These are phyloP conservation scores for Pyrrhoderma noxium DNA, from an alignment of 1,284 basidiomycete genomes.

Conservation along the genomic window DNA sequence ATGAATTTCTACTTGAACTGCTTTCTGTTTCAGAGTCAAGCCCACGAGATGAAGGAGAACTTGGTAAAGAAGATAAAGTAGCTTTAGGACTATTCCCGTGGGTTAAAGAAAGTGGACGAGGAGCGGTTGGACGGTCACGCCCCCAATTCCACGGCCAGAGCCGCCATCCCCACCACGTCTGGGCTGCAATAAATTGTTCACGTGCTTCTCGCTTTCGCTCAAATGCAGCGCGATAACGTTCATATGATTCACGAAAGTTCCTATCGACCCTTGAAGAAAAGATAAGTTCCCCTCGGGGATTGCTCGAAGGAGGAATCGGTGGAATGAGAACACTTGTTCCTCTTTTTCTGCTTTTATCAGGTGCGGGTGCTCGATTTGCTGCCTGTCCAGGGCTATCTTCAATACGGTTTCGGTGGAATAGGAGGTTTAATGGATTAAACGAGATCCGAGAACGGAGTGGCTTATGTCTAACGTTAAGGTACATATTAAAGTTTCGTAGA, in stretches of 20 bases:
- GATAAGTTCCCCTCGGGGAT: constrained; percentile 93
- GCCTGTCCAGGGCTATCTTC: constrained; percentile 22
- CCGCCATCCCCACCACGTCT: constrained; percentile 39
- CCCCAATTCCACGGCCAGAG: constrained; percentile 33
- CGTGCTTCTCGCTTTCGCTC: constrained; percentile 74
- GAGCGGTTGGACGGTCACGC: background rate
- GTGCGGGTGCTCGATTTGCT: constrained; percentile 25
- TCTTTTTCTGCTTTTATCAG: constrained; percentile 31
- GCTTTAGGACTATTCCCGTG: constrained; percentile 20
- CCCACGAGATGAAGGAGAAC: constrained; percentile 4
- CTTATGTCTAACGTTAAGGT: constrained; percentile 85
- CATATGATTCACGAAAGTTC: constrained; percentile 85
- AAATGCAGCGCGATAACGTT: constrained; percentile 87
- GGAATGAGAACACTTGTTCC: constrained; percentile 48
- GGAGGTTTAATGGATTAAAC: constrained; percentile 57
- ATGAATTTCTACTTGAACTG: constrained; percentile 32
- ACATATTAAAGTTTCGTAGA: constrained; percentile 91
- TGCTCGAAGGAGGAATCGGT: constrained; percentile 81
- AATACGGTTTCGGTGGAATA: constrained; percentile 47
- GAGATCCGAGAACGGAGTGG: constrained; percentile 54
- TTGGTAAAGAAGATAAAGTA: background rate
- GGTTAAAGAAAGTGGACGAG: background rate
- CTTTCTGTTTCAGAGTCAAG: constrained; percentile 27
- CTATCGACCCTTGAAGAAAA: constrained; percentile 86
- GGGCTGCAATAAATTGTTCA: constrained; percentile 36